These are phyloP conservation scores for Chlamydomonas schloesseri DNA, from an alignment of 139 green algal genomes.

Conservation along the genomic window DNA sequence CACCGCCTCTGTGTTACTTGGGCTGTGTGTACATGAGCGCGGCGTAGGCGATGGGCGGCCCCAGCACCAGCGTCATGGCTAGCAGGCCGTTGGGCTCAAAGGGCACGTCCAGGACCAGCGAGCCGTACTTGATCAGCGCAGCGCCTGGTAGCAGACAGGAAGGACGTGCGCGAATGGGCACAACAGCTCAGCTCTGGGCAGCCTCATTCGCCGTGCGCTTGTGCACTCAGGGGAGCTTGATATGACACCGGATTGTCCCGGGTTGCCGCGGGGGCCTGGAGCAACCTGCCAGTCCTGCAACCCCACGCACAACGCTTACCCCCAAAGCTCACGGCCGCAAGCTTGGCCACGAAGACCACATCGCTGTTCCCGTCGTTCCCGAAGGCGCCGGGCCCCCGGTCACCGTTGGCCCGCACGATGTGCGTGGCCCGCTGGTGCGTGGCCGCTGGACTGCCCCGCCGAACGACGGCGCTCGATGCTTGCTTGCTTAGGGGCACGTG, in stretches of 20 bases:
- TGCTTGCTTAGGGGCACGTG: neutral
- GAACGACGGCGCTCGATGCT: neutral
- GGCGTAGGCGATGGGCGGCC: conserved; percentile 53
- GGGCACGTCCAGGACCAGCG: conserved; percentile 56
- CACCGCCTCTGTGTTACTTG: no score
- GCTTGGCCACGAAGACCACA: conserved; percentile 54
- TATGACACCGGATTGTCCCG: no score
- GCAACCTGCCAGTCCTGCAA: neutral
- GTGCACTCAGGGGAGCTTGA: no score
- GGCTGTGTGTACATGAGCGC: conserved; percentile 7
- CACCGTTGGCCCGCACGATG: neutral
- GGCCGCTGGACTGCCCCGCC: no score
- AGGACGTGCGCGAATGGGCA: no score
- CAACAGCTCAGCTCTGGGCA: no score
- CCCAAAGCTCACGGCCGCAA: conserved; percentile 42
- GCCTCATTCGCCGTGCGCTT: no score
- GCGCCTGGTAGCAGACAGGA: conserved; percentile 48
- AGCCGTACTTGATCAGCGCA: conserved; percentile 77
- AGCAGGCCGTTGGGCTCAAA: conserved; percentile 62
- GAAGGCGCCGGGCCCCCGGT: neutral
- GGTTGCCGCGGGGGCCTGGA: no score
- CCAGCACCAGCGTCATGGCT: conserved; percentile 58
- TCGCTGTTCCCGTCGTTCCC: conserved; percentile 36
- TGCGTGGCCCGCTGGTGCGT: no score
- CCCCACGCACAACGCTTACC: neutral